A percentile compares a stretch with the other conserved stretches of the same genome.
These are phyloP conservation scores for Sugiyamaella pinicola DNA, from an alignment of 1,139 yeast genomes.

Conservation along the genomic window DNA sequence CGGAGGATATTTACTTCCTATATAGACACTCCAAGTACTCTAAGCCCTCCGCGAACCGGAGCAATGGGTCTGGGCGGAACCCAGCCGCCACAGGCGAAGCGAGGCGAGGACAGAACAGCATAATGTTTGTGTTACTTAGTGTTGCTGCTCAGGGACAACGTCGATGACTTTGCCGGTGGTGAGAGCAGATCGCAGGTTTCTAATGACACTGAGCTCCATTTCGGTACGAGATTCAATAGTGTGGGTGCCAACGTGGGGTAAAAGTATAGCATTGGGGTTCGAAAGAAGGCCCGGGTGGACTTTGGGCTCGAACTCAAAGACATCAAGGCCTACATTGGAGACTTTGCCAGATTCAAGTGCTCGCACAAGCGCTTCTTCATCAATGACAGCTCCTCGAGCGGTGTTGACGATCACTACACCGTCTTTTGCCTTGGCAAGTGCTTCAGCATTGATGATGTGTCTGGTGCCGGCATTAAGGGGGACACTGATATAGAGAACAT, in stretches of 20 bases:
- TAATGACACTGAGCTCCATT: conserved; percentile 60
- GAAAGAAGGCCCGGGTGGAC: conserved; percentile 42
- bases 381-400: conserved; percentile 71
- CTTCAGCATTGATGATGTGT: conserved; percentile 58
- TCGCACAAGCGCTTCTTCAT: conserved; percentile 62
- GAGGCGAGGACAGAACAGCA: background rate
- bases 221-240: conserved; percentile 56
- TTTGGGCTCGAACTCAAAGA: conserved; percentile 78
- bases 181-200: conserved; percentile 49
- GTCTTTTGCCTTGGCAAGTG: conserved; percentile 61
- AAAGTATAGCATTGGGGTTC: conserved; percentile 52
- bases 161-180: conserved; percentile 61
- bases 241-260: conserved; percentile 72
- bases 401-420: conserved; percentile 69
- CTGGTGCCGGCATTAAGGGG: conserved; percentile 58
- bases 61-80: conserved; percentile 3
- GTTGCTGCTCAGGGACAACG: conserved; percentile 46
- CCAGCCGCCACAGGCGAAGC: background rate
- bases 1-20: no score
- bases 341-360: conserved; percentile 71
- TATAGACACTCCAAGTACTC: no score
- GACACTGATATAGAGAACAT: conserved; percentile 62
- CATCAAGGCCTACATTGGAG: conserved; percentile 62
- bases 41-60: conserved; percentile 5
- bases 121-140: conserved; percentile 19